Conservation (phyloP, 805 yeast species). For the Torulaspora delbrueckii region DNA sequence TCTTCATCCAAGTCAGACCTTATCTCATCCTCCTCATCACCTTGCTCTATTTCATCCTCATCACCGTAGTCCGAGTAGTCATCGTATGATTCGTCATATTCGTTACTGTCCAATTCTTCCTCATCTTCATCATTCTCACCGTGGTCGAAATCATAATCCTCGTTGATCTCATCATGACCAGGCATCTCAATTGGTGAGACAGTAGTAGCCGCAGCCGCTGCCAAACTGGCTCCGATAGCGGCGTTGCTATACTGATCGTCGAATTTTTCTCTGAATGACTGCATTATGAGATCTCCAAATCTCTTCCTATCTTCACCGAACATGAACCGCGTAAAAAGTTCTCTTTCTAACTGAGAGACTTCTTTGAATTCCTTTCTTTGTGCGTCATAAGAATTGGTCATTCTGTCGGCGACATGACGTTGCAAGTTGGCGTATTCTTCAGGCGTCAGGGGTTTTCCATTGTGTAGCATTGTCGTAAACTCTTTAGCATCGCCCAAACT, state of each 20-base stretch:
- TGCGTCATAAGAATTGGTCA: slow-evolving; percentile 30
- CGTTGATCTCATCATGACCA: slow-evolving; percentile 25
- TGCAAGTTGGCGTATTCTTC: slow-evolving; percentile 32
- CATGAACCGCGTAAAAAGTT: slow-evolving; percentile 31
- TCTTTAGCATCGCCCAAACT: slow-evolving; percentile 23
- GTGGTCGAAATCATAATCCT: slow-evolving; percentile 29
- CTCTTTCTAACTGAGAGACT: slow-evolving; percentile 30
- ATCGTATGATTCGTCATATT: slow-evolving; percentile 21
- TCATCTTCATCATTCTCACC: slow-evolving; percentile 26
- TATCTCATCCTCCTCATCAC: slow-evolving; percentile 23
- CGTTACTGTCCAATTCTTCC: slow-evolving; percentile 19
- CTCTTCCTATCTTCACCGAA: slow-evolving; percentile 29
- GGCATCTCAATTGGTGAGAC: slow-evolving; percentile 15
- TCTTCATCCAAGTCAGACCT: slow-evolving; percentile 23
- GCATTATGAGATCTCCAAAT: slow-evolving; percentile 29
- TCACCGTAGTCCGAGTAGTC: slow-evolving; percentile 33
- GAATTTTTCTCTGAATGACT: slow-evolving; percentile 28
- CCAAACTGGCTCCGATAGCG: slow-evolving; percentile 24
- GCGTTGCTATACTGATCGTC: slow-evolving; percentile 23
- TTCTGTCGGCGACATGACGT: slow-evolving; percentile 31
- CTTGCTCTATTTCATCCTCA: slow-evolving; percentile 30
- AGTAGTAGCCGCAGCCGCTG: slow-evolving; percentile 30
- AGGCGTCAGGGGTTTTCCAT: slow-evolving; percentile 29
- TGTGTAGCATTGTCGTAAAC: slow-evolving; percentile 29
- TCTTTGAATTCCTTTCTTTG: slow-evolving; percentile 26